Evolutionary conservation across 2,329 filamentous ascomycete species (phyloP), one percentile per base, ranked within the genome.

Genomic region (Ceratocystis variospora): DNA sequence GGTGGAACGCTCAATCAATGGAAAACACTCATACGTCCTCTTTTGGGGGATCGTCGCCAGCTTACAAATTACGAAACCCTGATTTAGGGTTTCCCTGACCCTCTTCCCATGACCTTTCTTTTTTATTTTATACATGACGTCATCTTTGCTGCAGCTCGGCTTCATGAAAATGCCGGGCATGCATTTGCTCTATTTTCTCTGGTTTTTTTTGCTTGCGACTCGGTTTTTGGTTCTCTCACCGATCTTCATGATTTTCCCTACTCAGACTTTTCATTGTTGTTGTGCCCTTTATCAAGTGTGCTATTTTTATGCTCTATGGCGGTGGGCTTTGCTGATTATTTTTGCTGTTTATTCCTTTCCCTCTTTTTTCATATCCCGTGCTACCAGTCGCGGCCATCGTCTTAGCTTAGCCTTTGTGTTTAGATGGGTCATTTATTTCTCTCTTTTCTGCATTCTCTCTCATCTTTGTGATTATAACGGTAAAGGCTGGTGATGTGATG

Each of bases 281-380:
- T 61, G 61, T 53, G 25, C 17, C 45, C 12, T 53, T 53, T 41
- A 66, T 53, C 62, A 19, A 10, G n/a, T 28, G 28, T 17, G 31
- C 31, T 41, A 31, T 65, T 63, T 41, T 44, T 63, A 44, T 37
- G 33, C 17, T 25, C 41, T n/a, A 33, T 45, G 48, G 53, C 22
- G n/a, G n/a, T 46, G 63, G 33, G 53, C 41, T 48, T 62, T 62
- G 61, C 59, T 57, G 57, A 45, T 33, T 41, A 41, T 65, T 55
- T 62, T 46, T 22, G 44, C 48, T 64, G 19, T 25, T 61, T 41
- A 4, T 61, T 67, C 61, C 41, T 61, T 33, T 41, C 5, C 8
- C 12, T 50, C 48, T 50, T 50, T 66, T 62, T 62, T 28, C 37
- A 50, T 48, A 59, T 45, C 41, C 8, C 48, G 61, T 25, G 41